These are phyloP conservation scores for Ceratobasidium sp. DNA, from an alignment of 1,284 basidiomycete species.

Conservation along the genomic window DNA sequence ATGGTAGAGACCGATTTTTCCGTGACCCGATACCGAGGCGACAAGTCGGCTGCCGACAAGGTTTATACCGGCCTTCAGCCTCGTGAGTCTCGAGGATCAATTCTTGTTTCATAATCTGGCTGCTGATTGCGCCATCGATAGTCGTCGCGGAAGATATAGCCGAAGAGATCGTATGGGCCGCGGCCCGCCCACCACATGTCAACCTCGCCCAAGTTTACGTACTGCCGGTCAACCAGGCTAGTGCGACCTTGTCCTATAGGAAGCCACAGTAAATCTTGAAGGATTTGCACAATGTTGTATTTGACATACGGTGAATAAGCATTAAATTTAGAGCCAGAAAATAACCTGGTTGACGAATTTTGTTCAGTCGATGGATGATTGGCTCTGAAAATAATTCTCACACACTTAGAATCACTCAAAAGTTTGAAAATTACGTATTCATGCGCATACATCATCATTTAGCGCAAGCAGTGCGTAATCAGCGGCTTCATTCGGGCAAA, in stretches of 20 bases:
- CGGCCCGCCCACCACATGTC: slow-evolving; percentile 84
- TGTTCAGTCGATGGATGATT: no score
- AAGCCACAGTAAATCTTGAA: slow-evolving; percentile 23
- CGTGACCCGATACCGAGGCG: slow-evolving; percentile 84
- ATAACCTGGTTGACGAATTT: no score
- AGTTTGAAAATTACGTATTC: no score
- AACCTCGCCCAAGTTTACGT: slow-evolving; percentile 83
- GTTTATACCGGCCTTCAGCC: slow-evolving; percentile 90
- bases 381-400: no score
- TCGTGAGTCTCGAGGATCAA: slow-evolving; percentile 56
- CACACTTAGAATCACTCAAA: no score
- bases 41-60: slow-evolving; percentile 78
- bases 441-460: no score
- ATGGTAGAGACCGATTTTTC: slow-evolving; percentile 74
- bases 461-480: no score
- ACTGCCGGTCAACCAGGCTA: slow-evolving; percentile 83
- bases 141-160: slow-evolving; percentile 87
- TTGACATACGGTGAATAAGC: not conserved
- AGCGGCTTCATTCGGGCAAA: no score
- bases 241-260: slow-evolving; percentile 52
- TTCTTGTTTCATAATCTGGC: not conserved
- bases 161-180: slow-evolving; percentile 97
- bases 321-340: no score
- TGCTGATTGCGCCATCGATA: slow-evolving; percentile 45
- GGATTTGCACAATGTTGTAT: not conserved